Base-by-base conservation (phyloP, 73 alveolate species). In the Breviolum minutum region DNA sequence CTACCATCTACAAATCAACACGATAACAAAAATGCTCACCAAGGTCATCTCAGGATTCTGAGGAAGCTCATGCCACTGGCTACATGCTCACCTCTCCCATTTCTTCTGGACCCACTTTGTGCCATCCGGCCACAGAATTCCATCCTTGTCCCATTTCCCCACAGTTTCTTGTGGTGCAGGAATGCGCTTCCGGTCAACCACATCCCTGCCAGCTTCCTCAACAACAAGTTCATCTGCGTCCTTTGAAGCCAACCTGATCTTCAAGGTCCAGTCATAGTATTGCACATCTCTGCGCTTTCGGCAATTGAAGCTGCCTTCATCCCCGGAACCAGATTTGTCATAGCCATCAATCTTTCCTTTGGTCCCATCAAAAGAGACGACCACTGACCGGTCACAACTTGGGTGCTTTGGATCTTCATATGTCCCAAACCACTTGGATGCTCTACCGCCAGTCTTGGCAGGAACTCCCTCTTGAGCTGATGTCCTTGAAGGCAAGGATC, bases 321-420 rank as follows among this genome's bases (percentile, higher is more conserved):
- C 98, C 9, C 98, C 98, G 13, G 98, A 63, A 1, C 98, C 98
- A 7, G 61, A 16, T 48, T 74, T 74, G 98, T 92, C 98, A 63
- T 63, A 92, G 48, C 98, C 98, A 27, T 73, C 98, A 68, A 92
- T 92, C 98, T 92, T 92, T n/a, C 98, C 98, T 80, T 92, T 92
- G 90, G 98, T 92, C 40, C 98, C 98, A 68, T 92, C 98, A 61
- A 92, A 92, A 26, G 98, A 88, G 73, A 92, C 61, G 91, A 76
- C 90, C 66, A 92, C 22, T 40, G 89, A 74, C 20, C 98, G 98
- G 32, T 92, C 98, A 22, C 98, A 92, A 19, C 80, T 60, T 62
- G 91, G 91, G 27, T 92, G 98, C 98, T 92, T 92, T 40, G 98
- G 98, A 81, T 92, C 98, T 68, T 92, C 98, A 81, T 92, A 92